A percentile compares a stretch with the other conserved stretches of the same genome.
Conservation (phyloP, 2,329 filamentous ascomycete genomes). For the Trichoderma oligosporum region DNA sequence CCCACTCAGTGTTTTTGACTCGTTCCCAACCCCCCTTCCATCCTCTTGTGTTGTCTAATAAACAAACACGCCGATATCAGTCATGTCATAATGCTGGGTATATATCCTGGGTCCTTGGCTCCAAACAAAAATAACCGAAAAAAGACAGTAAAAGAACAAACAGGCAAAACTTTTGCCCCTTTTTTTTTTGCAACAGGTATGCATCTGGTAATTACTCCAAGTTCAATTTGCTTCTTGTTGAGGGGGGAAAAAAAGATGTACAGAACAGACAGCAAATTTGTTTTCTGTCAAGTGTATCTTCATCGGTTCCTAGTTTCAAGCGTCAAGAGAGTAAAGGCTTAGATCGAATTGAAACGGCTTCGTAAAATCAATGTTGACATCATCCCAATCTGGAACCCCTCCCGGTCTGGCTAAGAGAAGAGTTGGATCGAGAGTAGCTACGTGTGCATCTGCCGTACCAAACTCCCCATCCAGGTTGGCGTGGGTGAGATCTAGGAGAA, state of each 20-base stretch:
- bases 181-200: neutral
- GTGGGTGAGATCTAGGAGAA: conserved; percentile 42
- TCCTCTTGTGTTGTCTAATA: conserved; percentile 13
- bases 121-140: conserved; percentile 18
- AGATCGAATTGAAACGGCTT: conserved; percentile 54
- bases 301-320: conserved; percentile 18
- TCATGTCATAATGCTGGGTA: conserved; percentile 28
- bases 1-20: neutral
- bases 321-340: conserved; percentile 35
- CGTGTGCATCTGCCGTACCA: conserved; percentile 26
- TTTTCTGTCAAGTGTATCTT: neutral
- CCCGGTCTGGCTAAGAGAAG: conserved; percentile 28
- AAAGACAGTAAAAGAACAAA: conserved; percentile 14
- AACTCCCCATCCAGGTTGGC: conserved; percentile 25
- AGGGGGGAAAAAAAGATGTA: neutral
- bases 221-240: conserved; percentile 1
- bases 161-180: conserved; percentile 8
- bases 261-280: neutral
- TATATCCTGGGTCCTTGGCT: conserved; percentile 29
- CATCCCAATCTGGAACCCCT: conserved; percentile 44
- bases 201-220: neutral
- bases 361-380: conserved; percentile 47
- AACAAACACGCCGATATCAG: conserved; percentile 17
- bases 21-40: neutral
- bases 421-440: conserved; percentile 28